A percentile compares a stretch with the other conserved stretches of the same genome.
Conservation (phyloP, 2,329 filamentous ascomycete genomes). For the Diaporthe velutina region DNA sequence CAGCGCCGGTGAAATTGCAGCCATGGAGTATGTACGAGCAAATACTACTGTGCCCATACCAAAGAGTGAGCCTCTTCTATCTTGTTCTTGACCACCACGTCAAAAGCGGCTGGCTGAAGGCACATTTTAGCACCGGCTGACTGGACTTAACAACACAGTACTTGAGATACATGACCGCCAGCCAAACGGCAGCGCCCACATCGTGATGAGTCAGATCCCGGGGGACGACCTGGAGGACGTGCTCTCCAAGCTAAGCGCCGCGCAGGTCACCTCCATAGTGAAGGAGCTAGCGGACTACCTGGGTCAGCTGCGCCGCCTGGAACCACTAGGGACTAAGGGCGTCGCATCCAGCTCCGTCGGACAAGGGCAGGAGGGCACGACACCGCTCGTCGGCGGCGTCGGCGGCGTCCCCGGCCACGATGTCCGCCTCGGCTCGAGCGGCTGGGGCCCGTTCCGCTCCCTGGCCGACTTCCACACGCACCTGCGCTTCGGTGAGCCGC, state of each 20-base stretch:
- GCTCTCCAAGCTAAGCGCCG: not conserved
- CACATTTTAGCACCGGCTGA: no score
- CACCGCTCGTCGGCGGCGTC: not conserved
- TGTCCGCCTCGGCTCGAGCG: not conserved
- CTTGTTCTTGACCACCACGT: no score
- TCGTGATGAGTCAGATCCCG: constrained; percentile 17
- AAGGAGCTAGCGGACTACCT: constrained; percentile 9
- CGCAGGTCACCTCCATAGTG: not conserved
- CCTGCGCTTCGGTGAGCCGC: constrained; percentile 12
- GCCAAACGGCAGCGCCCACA: not conserved
- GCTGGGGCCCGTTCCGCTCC: not conserved
- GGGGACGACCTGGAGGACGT: constrained; percentile 1
- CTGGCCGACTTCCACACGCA: constrained; percentile 26
- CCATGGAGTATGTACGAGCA: constrained; percentile 48
- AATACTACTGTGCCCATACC: constrained; percentile 53
- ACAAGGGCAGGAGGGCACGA: not conserved
- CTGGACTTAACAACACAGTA: not conserved
- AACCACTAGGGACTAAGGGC: no score
- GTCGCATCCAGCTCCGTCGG: no score
- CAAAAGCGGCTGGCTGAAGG: no score
- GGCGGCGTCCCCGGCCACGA: not conserved
- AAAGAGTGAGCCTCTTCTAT: constrained; percentile 33
- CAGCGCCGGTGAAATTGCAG: constrained; percentile 47
- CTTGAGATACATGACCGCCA: constrained; percentile 19
- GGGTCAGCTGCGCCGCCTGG: constrained; percentile 24